Evolutionary conservation across 257 asterid species (phyloP).

Genomic region (Lycium ferocissimum): DNA sequence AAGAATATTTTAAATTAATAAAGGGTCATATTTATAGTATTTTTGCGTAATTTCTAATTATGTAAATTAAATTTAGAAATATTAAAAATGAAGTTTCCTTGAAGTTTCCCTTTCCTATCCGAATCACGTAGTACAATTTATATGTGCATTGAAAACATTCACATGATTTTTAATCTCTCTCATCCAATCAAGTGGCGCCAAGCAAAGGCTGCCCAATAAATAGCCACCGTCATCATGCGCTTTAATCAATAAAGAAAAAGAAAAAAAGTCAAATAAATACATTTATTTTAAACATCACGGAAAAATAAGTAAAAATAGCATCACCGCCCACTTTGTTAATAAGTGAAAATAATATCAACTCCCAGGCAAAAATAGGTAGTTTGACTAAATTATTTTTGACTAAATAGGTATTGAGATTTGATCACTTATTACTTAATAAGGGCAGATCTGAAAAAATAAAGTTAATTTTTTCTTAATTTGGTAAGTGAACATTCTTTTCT

Average conservation of each 20-base stretch:
- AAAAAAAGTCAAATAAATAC: background rate
- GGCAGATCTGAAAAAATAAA: no score
- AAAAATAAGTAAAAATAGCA: background rate
- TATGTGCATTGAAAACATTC: background rate
- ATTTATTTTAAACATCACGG: background rate
- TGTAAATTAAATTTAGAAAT: no score
- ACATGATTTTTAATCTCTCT: background rate
- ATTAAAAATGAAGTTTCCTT: background rate
- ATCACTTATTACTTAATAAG: no score
- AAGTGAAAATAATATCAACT: background rate
- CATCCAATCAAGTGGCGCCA: background rate
- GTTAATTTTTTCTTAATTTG: no score
- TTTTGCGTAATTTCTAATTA: no score
- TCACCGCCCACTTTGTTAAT: background rate
- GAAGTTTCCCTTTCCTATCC: background rate
- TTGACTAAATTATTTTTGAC: no score
- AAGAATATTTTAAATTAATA: no score
- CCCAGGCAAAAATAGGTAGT: no score
- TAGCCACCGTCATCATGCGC: background rate
- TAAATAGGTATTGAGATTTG: no score
- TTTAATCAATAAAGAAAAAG: background rate
- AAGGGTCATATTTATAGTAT: no score
- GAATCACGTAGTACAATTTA: background rate
- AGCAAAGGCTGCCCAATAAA: background rate
- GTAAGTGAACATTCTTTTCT: no score